Base-by-base conservation (phyloP, 129 eudicot species). In the Arctium lappa region DNA sequence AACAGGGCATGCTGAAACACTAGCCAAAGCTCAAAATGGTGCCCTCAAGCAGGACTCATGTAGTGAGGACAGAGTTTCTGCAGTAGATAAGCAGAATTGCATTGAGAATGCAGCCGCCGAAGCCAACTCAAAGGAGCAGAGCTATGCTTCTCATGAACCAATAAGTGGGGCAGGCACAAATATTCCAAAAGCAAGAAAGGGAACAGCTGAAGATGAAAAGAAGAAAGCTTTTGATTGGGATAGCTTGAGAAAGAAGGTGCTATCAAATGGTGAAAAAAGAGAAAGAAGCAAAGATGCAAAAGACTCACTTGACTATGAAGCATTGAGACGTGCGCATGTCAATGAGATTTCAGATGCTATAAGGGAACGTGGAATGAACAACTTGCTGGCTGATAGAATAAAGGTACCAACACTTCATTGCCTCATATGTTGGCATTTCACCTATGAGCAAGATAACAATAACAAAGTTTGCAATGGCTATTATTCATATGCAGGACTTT, bases 311-410 rank as follows among this genome's bases (percentile, higher is more conserved):
- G 91, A 96, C 87, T 96, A 92, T 85, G 99, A 93, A 88, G 94
- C 98, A 27, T 75, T 96, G 60, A 87, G 98, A 78, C 3, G 81
- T 36, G 96, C 97, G n/a, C 85, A 93, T 79, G 98, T 93, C 7
- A 84, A 65, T 48, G 92, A 89, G 86, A 90, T 96, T 48, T 88
- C 99, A 18, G 82, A 90, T 42, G 85, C 97, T 36, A 96, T 96
- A 15, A 91, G 90, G 84, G 98, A 90, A 72, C 89, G 99, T 77
- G 99, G 99, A 73, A 96, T 96, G 99, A 93, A 96, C 86, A 93
- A 96, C 87, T 86, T 91, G 98, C 83, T 96, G 68, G 98, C 99
- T 71, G 96, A 88, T 75, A 81, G 99, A 81, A 96, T 96, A 11
- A 86, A 93, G 99, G 99, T 96, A 40, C 16, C 29, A 29, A 56